phyloP scores from a whole-genome alignment of 306 rosid species.

The Pterocarpus santalinus region DNA sequence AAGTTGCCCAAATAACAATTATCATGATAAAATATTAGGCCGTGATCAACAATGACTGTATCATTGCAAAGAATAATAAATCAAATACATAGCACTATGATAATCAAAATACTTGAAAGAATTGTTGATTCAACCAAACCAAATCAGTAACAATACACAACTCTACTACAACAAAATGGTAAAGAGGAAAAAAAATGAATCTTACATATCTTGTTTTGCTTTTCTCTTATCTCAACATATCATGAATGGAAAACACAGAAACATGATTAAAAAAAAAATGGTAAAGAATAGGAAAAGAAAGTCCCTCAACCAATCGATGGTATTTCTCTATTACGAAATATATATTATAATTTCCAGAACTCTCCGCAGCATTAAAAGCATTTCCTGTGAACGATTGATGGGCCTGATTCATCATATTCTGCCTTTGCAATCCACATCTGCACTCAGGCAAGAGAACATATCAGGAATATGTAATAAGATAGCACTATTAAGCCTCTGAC shows the following conservation, averaged over 20 bases:
- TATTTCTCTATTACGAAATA: constrained; percentile 57
- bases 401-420: constrained; percentile 95
- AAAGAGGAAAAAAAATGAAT: constrained; percentile 35
- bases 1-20: constrained; percentile 7
- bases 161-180: constrained; percentile 51
- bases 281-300: constrained; percentile 44
- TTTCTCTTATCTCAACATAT: constrained; percentile 66
- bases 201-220: constrained; percentile 63
- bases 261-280: constrained; percentile 55
- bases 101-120: constrained; percentile 43
- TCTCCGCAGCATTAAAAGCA: constrained; percentile 77
- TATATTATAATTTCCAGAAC: constrained; percentile 47
- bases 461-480: neutral
- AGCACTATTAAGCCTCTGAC: neutral
- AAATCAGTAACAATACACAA: constrained; percentile 60
- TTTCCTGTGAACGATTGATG: constrained; percentile 97
- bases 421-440: constrained; percentile 99
- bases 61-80: constrained; percentile 32
- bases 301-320: constrained; percentile 63
- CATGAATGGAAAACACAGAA: constrained; percentile 51
- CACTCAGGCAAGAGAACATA: constrained; percentile 24
- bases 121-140: constrained; percentile 63
- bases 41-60: constrained; percentile 24
- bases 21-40: neutral
- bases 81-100: constrained; percentile 27